Percentiles rank a stretch among this genome's conserved stretches.
Conservation (phyloP, 169 alveolate species). For the Plasmodium sp. region DNA sequence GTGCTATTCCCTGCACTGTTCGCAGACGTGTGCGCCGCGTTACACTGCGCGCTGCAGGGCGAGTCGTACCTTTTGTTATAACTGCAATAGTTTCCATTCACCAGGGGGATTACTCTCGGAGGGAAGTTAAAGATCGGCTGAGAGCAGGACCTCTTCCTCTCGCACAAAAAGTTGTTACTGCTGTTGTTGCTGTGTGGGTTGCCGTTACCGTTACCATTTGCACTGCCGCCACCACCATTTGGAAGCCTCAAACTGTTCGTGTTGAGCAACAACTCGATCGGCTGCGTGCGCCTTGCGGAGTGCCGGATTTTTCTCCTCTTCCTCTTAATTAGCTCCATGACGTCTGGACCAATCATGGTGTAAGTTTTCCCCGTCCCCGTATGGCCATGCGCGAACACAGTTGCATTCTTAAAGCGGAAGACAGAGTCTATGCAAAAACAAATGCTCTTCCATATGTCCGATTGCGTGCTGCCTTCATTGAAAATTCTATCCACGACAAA, state of each 20-base stretch:
- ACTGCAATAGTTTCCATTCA: constrained; percentile 34
- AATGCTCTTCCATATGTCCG: constrained; percentile 78
- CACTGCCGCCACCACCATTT: constrained; percentile 39
- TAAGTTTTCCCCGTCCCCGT: constrained; percentile 86
- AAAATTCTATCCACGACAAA: constrained; percentile 79
- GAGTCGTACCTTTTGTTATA: constrained; percentile 12
- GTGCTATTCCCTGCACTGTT: not conserved
- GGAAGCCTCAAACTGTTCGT: constrained; percentile 44
- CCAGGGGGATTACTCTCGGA: constrained; percentile 33
- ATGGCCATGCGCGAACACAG: constrained; percentile 84
- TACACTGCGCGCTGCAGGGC: not conserved
- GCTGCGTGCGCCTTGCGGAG: not conserved
- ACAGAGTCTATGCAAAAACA: constrained; percentile 77
- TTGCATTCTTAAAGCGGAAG: constrained; percentile 77
- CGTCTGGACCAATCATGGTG: constrained; percentile 85
- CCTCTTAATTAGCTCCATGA: constrained; percentile 74
- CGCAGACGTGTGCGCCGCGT: not conserved
- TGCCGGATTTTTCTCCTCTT: constrained; percentile 24
- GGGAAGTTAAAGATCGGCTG: constrained; percentile 68
- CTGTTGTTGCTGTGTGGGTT: constrained; percentile 3
- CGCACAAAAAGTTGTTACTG: constrained; percentile 47
- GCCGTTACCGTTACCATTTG: constrained; percentile 2
- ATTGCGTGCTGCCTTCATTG: constrained; percentile 73
- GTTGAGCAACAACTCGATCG: constrained; percentile 14
- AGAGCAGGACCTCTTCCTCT: constrained; percentile 73